Percentiles rank a stretch among this genome's conserved stretches.
Conservation (phyloP, 2,329 filamentous ascomycete genomes). For the Apiospora hydei region DNA sequence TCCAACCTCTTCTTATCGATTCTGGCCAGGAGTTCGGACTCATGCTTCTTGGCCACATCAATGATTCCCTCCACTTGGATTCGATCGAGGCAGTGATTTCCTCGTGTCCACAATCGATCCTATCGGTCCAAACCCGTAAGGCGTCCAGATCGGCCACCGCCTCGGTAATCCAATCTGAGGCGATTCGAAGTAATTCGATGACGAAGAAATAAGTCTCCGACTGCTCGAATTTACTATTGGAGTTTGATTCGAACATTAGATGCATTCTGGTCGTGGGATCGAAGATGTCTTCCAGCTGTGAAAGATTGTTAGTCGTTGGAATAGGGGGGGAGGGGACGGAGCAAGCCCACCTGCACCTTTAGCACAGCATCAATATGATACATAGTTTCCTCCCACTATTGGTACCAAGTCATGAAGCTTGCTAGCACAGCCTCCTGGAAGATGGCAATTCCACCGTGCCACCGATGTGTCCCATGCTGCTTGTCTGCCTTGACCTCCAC, state of each 20-base stretch:
- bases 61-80: not conserved
- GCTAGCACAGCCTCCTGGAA: not conserved
- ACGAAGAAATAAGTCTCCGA: slow-evolving; percentile 4
- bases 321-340: not conserved
- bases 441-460: not conserved
- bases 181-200: not conserved
- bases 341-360: not conserved
- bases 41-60: not conserved
- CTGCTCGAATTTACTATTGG: not conserved
- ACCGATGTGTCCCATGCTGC: not conserved
- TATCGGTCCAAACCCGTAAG: not conserved
- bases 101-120: not conserved
- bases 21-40: not conserved
- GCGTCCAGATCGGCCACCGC: not conserved
- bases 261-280: not conserved
- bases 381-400: not conserved
- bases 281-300: not conserved
- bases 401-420: not conserved
- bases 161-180: not conserved
- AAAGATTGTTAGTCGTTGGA: not conserved
- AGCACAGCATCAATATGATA: not conserved
- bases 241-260: not conserved
- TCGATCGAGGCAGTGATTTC: not conserved
- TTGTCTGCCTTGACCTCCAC: not conserved
- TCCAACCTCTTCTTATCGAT: not conserved